Evolutionary conservation across 352 stramenopile genomes (phyloP), one percentile per base, ranked within the genome.

Genomic region (Phytopythium boreale): DNA sequence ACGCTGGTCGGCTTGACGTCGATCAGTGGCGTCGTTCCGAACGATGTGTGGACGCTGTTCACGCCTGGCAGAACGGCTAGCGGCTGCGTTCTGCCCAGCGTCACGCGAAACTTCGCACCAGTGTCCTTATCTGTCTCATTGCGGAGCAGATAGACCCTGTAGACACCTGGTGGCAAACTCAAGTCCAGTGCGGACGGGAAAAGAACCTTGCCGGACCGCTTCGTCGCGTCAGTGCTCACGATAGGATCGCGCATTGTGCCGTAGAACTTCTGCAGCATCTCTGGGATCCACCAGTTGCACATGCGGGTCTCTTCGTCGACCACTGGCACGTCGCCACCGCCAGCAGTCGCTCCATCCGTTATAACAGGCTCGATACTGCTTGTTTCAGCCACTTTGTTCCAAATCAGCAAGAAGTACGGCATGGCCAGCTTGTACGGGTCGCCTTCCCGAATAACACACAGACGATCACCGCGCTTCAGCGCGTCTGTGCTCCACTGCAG

Each of bases 41-140:
- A 86, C 20, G 76, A 74, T 0, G 79, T 88, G 66, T 88, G 75
- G 17, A 82, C 75, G 34, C 79, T 74, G 47, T 88, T 88, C 11
- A 77, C 29, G 4, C 70, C 76, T n/a, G 77, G 76, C 2, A 82
- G 61, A 0, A 88, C 76, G 14, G 69, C 66, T 5, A 88, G 66
- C 10, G 60, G 56, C 6, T 53, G 27, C 0, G 76, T 81, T 6
- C 4, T 69, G 2, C 72, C 75, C 0, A 88, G 58, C 9, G 72
- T 60, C 1, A 60, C 64, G 27, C 79, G 76, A 19, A 59, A 74
- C 4, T 82, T 86, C 15, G 47, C 62, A 0, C 55, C 56, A 6
- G 41, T 47, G 11, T 46, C 41, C 14, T 69, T 59, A 0, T 62
- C 64, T 31, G 59, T 68, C 26, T 81, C 68, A 31, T 86, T 83